Conservation (phyloP, 2,329 filamentous ascomycete genomes). For the Thelonectria blattea region DNA sequence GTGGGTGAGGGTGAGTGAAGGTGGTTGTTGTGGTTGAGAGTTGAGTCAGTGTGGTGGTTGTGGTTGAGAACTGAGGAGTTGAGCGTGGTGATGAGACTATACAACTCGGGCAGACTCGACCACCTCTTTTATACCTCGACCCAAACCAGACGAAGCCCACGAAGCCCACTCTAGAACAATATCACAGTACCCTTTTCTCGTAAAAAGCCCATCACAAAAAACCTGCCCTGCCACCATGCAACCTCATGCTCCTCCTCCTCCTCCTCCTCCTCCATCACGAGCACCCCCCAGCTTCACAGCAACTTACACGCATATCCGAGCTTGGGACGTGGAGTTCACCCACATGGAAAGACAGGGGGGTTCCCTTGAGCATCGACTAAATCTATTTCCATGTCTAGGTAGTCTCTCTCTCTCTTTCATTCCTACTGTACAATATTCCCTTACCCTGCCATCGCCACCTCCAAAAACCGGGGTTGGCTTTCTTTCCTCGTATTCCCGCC, state of each 20-base stretch:
- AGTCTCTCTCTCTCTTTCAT: too few relatives aligned
- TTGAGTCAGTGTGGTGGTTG: conserved; percentile 3
- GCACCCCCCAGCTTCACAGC: conserved; percentile 29
- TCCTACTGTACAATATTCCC: neutral
- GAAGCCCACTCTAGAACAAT: neutral
- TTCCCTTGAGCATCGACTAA: too few relatives aligned
- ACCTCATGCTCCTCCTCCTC: conserved; percentile 1
- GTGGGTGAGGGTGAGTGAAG: conserved; percentile 8
- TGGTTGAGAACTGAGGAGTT: too few relatives aligned
- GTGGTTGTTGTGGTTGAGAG: neutral
- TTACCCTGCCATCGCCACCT: neutral
- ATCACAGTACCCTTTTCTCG: conserved; percentile 7
- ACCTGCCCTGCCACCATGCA: conserved; percentile 17
- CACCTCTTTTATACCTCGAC: conserved; percentile 32
- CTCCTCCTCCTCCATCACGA: conserved; percentile 21
- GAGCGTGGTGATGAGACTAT: neutral
- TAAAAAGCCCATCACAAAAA: conserved; percentile 17
- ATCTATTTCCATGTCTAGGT: conserved; percentile 1
- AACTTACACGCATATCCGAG: neutral
- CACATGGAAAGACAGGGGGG: too few relatives aligned
- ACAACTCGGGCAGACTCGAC: conserved; percentile 19
- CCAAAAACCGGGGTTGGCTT: conserved; percentile 23
- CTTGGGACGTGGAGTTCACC: neutral
- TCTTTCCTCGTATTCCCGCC: conserved; percentile 31
- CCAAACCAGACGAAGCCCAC: conserved; percentile 6